phyloP scores from a whole-genome alignment of 768 basidiomycete genomes.

The Crucibulum laeve region DNA sequence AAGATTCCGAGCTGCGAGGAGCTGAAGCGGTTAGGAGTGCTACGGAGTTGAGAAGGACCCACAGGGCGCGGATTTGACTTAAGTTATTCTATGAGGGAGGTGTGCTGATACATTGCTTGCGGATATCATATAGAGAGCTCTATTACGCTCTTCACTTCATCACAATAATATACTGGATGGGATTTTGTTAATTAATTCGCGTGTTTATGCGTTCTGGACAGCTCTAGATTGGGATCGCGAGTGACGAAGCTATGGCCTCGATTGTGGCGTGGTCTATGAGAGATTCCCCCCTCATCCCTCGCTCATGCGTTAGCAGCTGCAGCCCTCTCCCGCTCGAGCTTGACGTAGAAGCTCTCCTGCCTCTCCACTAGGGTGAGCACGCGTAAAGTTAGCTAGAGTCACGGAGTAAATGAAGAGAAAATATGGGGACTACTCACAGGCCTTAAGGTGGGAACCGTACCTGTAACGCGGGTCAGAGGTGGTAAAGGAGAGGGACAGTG shows the following conservation, averaged over 20 bases:
- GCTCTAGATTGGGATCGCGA: constrained; percentile 1
- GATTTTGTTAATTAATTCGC: background rate
- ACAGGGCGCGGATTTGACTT: too few relatives aligned
- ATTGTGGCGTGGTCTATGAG: too few relatives aligned
- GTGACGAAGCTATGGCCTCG: too few relatives aligned
- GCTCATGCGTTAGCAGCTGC: constrained; percentile 17
- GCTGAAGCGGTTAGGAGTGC: constrained; percentile 57
- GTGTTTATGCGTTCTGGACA: background rate
- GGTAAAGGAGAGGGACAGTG: constrained; percentile 6
- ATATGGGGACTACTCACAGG: constrained; percentile 54
- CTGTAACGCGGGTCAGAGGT: constrained; percentile 35
- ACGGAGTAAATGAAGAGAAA: background rate
- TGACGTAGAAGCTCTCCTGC: constrained; percentile 85
- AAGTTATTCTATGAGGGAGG: too few relatives aligned
- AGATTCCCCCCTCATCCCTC: background rate
- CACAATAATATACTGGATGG: background rate
- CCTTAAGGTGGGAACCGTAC: constrained; percentile 80
- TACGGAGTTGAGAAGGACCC: constrained; percentile 20
- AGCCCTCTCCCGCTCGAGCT: constrained; percentile 63
- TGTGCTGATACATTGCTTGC: too few relatives aligned
- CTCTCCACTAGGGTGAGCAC: constrained; percentile 54
- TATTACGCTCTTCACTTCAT: background rate
- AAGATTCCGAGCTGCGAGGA: constrained; percentile 74
- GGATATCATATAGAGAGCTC: background rate
- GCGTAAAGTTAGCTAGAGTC: constrained; percentile 4